Evolutionary conservation across 306 rosid genomes (phyloP).

Genomic region (Ochetophila trinervis): DNA sequence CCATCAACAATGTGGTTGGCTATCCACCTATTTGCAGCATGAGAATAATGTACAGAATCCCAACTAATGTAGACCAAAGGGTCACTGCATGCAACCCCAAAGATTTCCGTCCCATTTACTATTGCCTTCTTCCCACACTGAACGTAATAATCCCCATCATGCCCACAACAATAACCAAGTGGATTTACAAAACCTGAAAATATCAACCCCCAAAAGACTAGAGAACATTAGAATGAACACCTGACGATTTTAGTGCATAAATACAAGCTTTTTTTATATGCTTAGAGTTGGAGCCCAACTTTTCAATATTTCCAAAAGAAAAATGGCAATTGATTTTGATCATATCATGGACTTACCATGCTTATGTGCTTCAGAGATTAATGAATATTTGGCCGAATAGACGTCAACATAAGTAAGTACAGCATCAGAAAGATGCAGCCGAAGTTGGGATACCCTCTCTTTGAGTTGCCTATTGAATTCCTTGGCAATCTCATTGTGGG

Average conservation of each 20-base stretch:
- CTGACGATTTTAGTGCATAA: background rate
- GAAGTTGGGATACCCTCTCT: slow-evolving; percentile 11
- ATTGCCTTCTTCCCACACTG: slow-evolving; percentile 22
- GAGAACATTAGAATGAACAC: background rate
- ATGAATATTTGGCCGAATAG: slow-evolving; percentile 26
- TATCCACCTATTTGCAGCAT: slow-evolving; percentile 23
- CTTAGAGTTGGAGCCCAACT: background rate
- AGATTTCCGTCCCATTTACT: slow-evolving; percentile 13
- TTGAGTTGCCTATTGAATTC: slow-evolving; percentile 28
- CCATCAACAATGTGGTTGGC: slow-evolving; percentile 20
- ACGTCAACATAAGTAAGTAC: slow-evolving; percentile 24
- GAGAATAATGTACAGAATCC: slow-evolving; percentile 29
- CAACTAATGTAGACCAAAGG: slow-evolving; percentile 20
- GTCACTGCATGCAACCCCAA: slow-evolving; percentile 20
- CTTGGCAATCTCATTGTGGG: slow-evolving; percentile 25
- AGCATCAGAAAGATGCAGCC: slow-evolving; percentile 16
- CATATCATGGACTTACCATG: slow-evolving; percentile 18
- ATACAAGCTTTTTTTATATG: background rate
- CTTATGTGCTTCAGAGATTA: slow-evolving; percentile 25
- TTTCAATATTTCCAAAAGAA: background rate
- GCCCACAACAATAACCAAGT: slow-evolving; percentile 28
- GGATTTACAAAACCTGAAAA: slow-evolving; percentile 27
- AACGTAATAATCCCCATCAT: slow-evolving; percentile 11
- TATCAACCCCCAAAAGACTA: background rate
- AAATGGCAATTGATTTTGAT: background rate